Base-by-base conservation (phyloP, 495 filamentous ascomycete genomes). In the Penicillium parvum region DNA sequence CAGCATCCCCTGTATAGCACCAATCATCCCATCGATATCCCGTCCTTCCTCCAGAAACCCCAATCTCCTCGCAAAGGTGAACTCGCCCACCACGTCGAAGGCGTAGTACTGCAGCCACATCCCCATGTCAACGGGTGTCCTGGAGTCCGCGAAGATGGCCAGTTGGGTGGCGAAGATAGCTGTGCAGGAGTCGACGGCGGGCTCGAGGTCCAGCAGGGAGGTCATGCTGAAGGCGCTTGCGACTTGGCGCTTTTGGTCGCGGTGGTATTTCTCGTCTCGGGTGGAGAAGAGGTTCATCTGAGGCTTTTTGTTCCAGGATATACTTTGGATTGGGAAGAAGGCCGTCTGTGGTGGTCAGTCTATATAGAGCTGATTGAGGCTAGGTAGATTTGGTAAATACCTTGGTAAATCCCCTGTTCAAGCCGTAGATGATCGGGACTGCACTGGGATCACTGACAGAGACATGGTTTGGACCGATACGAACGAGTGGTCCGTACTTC, bases 101-200 rank as follows among this genome's bases (percentile, higher is more conserved):
- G 68, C 58, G 40, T 66, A 77, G 40, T 67, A 74, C 37, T 73
- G 65, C 11, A 76, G 40, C 71, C 71, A 75, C 17, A 38, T 42
- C 4, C 58, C 66, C 0, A 74, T 32, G 32, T 74, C 66, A 15
- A 70, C 38, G 1, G 58, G 37, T 6, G 56, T 18, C 7, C 53
- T 43, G 4, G 35, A 21, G 3, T 38, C 33, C 0, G 53, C 55
- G 21, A 53, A 60, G 4, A 41, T 32, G 8, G 38, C 14, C 7
- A 65, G 19, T 27, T 58, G 42, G 1, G 40, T 27, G 5, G 58
- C 8, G 34, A 71, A 62, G 3, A 68, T 30, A 7, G 41, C 39
- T 4, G 45, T 57, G 33, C 60, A 67, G 12, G 49, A 59, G 37
- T 72, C 60, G n/a, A 69, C 54, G 2, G 44, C 39, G n/a, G 51